A percentile compares a stretch with the other conserved stretches of the same genome.
Evolutionary conservation across 345 rosid genomes (phyloP).

Genomic region (Excoecaria agallocha): DNA sequence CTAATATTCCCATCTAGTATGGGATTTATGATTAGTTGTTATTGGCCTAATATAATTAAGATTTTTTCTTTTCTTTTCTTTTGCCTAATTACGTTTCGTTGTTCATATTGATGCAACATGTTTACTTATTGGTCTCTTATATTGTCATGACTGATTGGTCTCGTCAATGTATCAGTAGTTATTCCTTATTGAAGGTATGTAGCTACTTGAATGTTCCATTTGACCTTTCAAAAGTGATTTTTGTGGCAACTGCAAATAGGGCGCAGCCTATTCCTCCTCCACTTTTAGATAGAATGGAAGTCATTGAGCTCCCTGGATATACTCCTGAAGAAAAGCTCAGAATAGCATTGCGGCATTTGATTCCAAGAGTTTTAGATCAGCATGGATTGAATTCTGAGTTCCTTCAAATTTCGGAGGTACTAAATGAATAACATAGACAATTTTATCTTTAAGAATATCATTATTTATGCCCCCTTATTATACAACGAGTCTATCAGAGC

Average conservation of each 20-base stretch:
- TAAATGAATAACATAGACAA: constrained; percentile 1
- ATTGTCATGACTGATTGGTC: neutral
- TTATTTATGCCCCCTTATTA: neutral
- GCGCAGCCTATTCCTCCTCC: constrained; percentile 95
- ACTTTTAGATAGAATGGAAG: constrained; percentile 95
- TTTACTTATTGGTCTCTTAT: constrained; percentile 6
- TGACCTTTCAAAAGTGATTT: constrained; percentile 93
- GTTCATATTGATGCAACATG: neutral
- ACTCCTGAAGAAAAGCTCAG: constrained; percentile 91
- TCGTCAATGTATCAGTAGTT: constrained; percentile 14
- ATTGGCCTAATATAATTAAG: too few relatives aligned
- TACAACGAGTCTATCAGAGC: neutral
- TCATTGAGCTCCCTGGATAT: constrained; percentile 96
- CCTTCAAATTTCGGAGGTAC: constrained; percentile 97
- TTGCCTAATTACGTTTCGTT: neutral
- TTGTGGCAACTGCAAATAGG: constrained; percentile 95
- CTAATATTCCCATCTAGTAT: too few relatives aligned
- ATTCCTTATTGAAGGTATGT: constrained; percentile 49
- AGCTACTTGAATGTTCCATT: constrained; percentile 98
- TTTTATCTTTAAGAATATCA: neutral
- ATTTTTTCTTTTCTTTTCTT: too few relatives aligned
- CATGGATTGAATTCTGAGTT: constrained; percentile 81
- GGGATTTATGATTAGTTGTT: too few relatives aligned
- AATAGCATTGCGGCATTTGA: constrained; percentile 88
- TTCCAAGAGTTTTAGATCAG: constrained; percentile 95